Percentiles rank a stretch among this genome's conserved stretches.
These are phyloP conservation scores for Hypoxylon perforatum DNA, from an alignment of 495 filamentous ascomycete genomes.

Conservation along the genomic window DNA sequence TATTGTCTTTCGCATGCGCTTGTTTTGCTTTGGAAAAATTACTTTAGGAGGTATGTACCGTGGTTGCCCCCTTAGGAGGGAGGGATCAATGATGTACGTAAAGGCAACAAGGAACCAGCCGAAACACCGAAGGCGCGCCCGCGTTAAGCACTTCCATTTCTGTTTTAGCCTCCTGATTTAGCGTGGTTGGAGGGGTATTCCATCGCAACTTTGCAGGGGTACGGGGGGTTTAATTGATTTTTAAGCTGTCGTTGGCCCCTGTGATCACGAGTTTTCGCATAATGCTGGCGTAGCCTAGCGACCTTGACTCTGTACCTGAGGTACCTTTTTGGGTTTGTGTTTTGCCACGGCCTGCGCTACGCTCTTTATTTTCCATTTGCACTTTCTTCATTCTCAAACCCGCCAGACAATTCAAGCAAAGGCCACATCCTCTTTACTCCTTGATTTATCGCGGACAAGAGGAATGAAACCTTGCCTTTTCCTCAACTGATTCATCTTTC, in stretches of 20 bases:
- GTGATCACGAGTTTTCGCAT: neutral
- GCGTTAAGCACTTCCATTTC: conserved; percentile 40
- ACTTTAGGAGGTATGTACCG: neutral
- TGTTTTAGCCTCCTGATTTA: conserved; percentile 37
- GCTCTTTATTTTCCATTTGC: no score
- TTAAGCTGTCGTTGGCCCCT: conserved; percentile 14
- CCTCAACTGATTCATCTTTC: conserved; percentile 1
- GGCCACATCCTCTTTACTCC: no score
- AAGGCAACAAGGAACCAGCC: neutral
- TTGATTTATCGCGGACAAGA: no score
- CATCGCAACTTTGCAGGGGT: conserved; percentile 10
- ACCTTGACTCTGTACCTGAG: no score
- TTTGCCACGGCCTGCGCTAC: no score
- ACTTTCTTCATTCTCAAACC: no score
- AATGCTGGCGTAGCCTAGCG: no score
- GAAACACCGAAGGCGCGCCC: conserved; percentile 25
- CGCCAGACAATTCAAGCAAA: no score
- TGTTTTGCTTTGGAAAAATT: no score
- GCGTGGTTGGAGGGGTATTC: conserved; percentile 20
- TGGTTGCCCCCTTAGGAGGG: neutral
- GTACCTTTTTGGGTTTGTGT: no score
- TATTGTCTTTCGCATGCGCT: no score
- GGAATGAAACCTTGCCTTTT: no score
- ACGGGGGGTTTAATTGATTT: conserved; percentile 23
- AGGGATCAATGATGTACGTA: neutral